Percentiles rank a stretch among this genome's conserved stretches.
Evolutionary conservation across 768 basidiomycete genomes (phyloP).

Genomic region (Gautieria morchelliformis): DNA sequence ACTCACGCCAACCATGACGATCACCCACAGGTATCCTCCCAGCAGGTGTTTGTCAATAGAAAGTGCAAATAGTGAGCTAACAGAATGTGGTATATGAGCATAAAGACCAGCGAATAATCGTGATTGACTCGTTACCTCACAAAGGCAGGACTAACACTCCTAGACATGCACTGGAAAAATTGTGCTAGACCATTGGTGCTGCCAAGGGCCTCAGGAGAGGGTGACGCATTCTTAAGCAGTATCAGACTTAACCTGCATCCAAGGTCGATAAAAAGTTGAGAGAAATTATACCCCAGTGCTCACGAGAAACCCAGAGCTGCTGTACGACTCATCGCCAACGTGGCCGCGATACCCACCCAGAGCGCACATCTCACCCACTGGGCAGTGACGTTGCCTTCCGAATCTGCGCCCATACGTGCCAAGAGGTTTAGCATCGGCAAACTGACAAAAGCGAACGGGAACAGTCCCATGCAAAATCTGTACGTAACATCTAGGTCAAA

Average conservation of each 20-base stretch:
- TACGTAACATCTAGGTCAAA: conserved; percentile 45
- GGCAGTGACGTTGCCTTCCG: conserved; percentile 18
- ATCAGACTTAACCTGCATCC: conserved; percentile 50
- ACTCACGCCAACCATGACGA: conserved; percentile 39
- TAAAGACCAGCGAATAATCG: background rate
- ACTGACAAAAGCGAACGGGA: conserved; percentile 42
- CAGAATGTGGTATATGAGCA: background rate
- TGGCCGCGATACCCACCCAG: conserved; percentile 41
- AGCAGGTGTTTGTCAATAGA: conserved; percentile 41
- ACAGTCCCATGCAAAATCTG: conserved; percentile 42
- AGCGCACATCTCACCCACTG: conserved; percentile 18
- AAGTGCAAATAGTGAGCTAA: conserved; percentile 46
- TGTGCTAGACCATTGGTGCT: conserved; percentile 58
- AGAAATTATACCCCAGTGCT: conserved; percentile 17
- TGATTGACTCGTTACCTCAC: conserved; percentile 34
- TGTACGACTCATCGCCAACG: conserved; percentile 34
- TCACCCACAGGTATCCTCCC: conserved; percentile 47
- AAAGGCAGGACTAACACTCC: conserved; percentile 50
- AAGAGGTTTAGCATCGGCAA: conserved; percentile 46
- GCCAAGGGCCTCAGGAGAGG: conserved; percentile 43
- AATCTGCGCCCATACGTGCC: conserved; percentile 25
- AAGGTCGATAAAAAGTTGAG: background rate
- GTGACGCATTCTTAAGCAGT: conserved; percentile 44
- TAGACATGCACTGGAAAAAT: conserved; percentile 30
- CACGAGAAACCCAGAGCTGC: conserved; percentile 46